phyloP scores from a whole-genome alignment of 164 flowering plant species.

The Brasenia schreberi region DNA sequence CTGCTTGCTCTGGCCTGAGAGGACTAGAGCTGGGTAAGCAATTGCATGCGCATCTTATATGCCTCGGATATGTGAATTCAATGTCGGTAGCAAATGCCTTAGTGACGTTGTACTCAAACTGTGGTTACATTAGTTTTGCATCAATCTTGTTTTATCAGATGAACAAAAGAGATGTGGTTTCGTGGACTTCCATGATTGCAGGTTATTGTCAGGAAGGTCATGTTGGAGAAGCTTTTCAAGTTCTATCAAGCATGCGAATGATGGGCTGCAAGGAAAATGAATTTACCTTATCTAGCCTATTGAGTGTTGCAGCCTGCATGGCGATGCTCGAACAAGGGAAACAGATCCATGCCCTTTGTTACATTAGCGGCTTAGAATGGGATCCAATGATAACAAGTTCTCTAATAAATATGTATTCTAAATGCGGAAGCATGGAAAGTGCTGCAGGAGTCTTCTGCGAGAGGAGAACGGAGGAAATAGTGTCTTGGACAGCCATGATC shows the following conservation, averaged over 20 bases:
- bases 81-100: constrained; percentile 69
- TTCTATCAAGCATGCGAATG: constrained; percentile 63
- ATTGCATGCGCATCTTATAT: constrained; percentile 40
- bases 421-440: constrained; percentile 67
- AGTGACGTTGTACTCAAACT: constrained; percentile 67
- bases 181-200: constrained; percentile 82
- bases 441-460: constrained; percentile 41
- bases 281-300: constrained; percentile 48
- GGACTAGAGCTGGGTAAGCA: constrained; percentile 54
- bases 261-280: constrained; percentile 61
- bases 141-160: constrained; percentile 32
- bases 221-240: constrained; percentile 58
- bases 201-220: constrained; percentile 50
- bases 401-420: constrained; percentile 73
- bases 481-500: constrained; percentile 92
- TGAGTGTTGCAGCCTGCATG: constrained; percentile 61
- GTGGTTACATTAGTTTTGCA: constrained; percentile 37
- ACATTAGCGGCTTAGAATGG: constrained; percentile 46
- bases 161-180: constrained; percentile 36
- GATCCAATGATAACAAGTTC: constrained; percentile 45
- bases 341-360: constrained; percentile 56
- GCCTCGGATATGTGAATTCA: constrained; percentile 24
- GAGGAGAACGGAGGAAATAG: constrained; percentile 27
- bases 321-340: constrained; percentile 74
- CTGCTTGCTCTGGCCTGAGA: constrained; percentile 39